These are phyloP conservation scores for Cordyceps cateniannulata DNA, from an alignment of 2,329 filamentous ascomycete species.

Conservation along the genomic window DNA sequence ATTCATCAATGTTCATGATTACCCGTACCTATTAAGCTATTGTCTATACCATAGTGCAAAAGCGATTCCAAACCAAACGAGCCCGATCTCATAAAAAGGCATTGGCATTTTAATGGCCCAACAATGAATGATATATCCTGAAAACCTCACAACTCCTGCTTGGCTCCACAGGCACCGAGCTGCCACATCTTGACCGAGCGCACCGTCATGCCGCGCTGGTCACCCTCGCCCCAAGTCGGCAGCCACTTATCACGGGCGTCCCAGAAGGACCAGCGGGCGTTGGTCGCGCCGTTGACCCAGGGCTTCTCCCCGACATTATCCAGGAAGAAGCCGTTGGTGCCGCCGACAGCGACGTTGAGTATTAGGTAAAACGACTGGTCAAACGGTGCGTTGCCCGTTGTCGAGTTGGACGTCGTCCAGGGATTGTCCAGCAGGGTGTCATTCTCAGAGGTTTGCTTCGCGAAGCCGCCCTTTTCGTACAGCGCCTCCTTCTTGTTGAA, in stretches of 20 bases:
- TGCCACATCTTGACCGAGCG: slow-evolving; percentile 43
- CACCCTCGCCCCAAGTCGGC: slow-evolving; percentile 39
- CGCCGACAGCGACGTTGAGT: slow-evolving; percentile 44
- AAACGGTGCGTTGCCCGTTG: slow-evolving; percentile 40
- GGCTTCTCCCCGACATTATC: slow-evolving; percentile 39
- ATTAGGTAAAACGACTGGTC: slow-evolving; percentile 46
- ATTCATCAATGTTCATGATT: not conserved
- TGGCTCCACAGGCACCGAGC: slow-evolving; percentile 19
- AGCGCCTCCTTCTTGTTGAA: slow-evolving; percentile 29
- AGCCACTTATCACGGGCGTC: slow-evolving; percentile 34
- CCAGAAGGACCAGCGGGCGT: slow-evolving; percentile 37
- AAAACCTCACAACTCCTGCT: slow-evolving; percentile 2
- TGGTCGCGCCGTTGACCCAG: slow-evolving; percentile 36
- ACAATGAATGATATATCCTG: not conserved
- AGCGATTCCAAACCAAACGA: not conserved
- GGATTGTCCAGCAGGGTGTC: slow-evolving; percentile 35
- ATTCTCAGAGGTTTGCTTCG: slow-evolving; percentile 30
- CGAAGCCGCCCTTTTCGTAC: slow-evolving; percentile 37
- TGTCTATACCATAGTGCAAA: not conserved
- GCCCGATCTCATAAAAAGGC: not conserved
- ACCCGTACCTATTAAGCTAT: not conserved
- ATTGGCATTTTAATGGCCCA: not conserved
- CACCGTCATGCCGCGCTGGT: slow-evolving; percentile 38
- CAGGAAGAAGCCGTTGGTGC: slow-evolving; percentile 41
- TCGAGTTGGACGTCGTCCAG: slow-evolving; percentile 33